Percentiles rank a stretch among this genome's conserved stretches.
Conservation (phyloP, 2,329 filamentous ascomycete species). For the Penicillium janthinellum region DNA sequence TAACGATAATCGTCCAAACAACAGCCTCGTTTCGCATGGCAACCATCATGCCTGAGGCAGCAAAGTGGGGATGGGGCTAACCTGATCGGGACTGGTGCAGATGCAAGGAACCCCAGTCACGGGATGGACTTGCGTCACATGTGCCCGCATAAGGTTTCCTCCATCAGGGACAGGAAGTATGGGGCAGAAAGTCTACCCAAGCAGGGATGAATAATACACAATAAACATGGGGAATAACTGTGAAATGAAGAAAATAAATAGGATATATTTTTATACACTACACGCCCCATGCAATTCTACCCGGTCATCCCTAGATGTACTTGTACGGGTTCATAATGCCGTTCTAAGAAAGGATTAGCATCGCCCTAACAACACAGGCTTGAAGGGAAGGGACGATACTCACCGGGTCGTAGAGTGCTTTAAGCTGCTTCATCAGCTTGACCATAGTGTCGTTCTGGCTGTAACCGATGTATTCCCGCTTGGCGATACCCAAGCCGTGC, state of each 20-base stretch:
- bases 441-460: slow-evolving; percentile 87
- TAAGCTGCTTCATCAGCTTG: slow-evolving; percentile 90
- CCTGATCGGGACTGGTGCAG: slow-evolving; percentile 4
- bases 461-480: slow-evolving; percentile 95
- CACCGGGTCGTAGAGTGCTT: slow-evolving; percentile 91
- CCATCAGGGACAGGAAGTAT: neutral
- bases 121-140: slow-evolving; percentile 5
- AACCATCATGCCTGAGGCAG: slow-evolving; percentile 16
- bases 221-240: neutral
- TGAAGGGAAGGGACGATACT: slow-evolving; percentile 42
- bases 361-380: neutral
- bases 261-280: slow-evolving; percentile 10
- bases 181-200: neutral
- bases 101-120: slow-evolving; percentile 23
- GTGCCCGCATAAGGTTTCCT: neutral
- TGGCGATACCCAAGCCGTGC: slow-evolving; percentile 89
- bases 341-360: slow-evolving; percentile 60
- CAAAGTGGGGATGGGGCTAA: slow-evolving; percentile 13
- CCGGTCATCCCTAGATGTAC: slow-evolving; percentile 62
- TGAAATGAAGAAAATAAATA: neutral
- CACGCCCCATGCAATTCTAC: slow-evolving; percentile 1
- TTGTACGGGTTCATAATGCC: slow-evolving; percentile 99
- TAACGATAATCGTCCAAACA: slow-evolving; percentile 26
- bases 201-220: neutral
- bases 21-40: slow-evolving; percentile 26